phyloP scores from a whole-genome alignment of 2,329 filamentous ascomycete genomes.

The Phialophora chinensis region DNA sequence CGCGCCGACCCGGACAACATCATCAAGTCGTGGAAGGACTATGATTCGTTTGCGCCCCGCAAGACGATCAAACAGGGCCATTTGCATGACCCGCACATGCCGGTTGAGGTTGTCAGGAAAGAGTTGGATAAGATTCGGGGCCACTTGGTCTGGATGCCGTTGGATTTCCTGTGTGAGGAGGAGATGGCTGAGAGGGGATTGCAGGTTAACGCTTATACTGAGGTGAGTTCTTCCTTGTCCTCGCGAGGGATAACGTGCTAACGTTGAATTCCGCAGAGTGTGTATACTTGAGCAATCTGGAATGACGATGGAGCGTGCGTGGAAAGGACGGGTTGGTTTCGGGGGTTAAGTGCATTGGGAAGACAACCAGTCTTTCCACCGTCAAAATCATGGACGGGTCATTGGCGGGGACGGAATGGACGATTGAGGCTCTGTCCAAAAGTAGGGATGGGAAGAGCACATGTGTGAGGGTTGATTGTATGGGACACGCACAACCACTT shows the following conservation, averaged over 20 bases:
- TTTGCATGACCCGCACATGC: conserved; percentile 79
- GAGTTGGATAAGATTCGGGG: conserved; percentile 83
- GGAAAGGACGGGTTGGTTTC: neutral
- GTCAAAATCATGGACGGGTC: neutral
- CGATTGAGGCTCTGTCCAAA: neutral
- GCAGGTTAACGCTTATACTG: conserved; percentile 83
- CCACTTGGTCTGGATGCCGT: conserved; percentile 93
- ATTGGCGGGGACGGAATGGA: neutral
- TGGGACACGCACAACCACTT: neutral
- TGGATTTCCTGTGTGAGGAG: conserved; percentile 81
- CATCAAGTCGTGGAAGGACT: conserved; percentile 87
- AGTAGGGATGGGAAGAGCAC: neutral
- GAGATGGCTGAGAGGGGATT: conserved; percentile 89
- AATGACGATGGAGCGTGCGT: neutral
- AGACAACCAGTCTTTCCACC: neutral
- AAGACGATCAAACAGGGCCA: conserved; percentile 80
- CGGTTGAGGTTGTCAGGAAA: conserved; percentile 71
- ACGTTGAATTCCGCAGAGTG: conserved; percentile 22
- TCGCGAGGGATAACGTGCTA: neutral
- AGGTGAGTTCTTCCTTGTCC: conserved; percentile 72
- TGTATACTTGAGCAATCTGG: conserved; percentile 25
- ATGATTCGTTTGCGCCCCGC: conserved; percentile 74
- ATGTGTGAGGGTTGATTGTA: neutral
- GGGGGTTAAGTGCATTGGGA: neutral
- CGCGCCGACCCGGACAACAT: conserved; percentile 87